These are phyloP conservation scores for Neurospora sp. DNA, from an alignment of 495 filamentous ascomycete genomes.

Conservation along the genomic window DNA sequence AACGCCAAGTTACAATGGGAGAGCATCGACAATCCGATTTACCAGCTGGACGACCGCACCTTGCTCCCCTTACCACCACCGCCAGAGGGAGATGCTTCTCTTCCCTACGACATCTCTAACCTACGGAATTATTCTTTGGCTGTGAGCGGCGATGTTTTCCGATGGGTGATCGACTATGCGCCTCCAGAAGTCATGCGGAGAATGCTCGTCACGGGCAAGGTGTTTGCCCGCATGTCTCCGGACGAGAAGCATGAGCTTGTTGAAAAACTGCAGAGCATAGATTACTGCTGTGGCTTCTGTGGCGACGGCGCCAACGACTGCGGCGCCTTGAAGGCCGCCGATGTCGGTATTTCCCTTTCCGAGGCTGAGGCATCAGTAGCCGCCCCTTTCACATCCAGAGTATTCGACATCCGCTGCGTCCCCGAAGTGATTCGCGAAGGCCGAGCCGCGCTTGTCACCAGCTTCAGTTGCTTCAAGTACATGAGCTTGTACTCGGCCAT, in stretches of 20 bases:
- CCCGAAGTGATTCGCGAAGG: constrained; percentile 93
- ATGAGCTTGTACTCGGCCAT: constrained; percentile 99
- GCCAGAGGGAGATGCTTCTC: constrained; percentile 61
- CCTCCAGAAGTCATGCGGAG: constrained; percentile 62
- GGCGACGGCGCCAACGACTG: constrained; percentile 98
- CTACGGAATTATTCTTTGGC: constrained; percentile 78
- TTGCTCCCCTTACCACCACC: constrained; percentile 65
- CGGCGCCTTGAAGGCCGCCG: constrained; percentile 92
- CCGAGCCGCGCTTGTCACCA: constrained; percentile 87
- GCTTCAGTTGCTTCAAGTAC: constrained; percentile 99
- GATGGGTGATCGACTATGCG: constrained; percentile 91
- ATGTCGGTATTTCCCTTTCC: constrained; percentile 96
- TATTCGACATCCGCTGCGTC: constrained; percentile 96
- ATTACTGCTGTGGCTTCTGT: constrained; percentile 93
- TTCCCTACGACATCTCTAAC: constrained; percentile 73
- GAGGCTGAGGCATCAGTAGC: constrained; percentile 98
- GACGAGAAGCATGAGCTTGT: constrained; percentile 99
- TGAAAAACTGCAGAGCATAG: constrained; percentile 92
- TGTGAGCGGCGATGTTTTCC: constrained; percentile 85
- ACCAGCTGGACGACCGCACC: constrained; percentile 64
- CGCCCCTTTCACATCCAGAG: constrained; percentile 88
- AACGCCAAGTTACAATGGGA: constrained; percentile 75
- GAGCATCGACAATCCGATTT: constrained; percentile 74
- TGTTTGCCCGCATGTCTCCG: constrained; percentile 97
- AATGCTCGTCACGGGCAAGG: constrained; percentile 85